phyloP scores from a whole-genome alignment of 768 basidiomycete species.

The Mycena galericulata region DNA sequence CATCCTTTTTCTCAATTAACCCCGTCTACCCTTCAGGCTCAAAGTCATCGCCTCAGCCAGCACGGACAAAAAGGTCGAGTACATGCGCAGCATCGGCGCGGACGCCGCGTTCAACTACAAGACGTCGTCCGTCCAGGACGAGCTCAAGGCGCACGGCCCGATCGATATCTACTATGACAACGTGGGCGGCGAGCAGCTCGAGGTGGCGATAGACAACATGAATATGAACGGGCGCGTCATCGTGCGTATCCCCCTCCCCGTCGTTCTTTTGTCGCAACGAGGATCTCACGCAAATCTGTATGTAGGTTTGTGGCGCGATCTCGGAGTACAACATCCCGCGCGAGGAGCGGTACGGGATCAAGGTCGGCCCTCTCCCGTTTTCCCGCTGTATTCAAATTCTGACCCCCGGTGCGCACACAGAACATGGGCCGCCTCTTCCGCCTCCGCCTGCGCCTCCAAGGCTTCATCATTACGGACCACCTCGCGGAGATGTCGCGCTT shows the following conservation, averaged over 20 bases:
- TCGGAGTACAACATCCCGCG: constrained; percentile 30
- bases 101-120: too few species aligned
- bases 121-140: constrained; percentile 54
- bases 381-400: too few species aligned
- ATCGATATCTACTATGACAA: constrained; percentile 44
- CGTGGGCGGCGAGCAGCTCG: constrained; percentile 58
- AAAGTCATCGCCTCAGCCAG: constrained; percentile 75
- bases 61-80: constrained; percentile 69
- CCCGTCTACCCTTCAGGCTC: too few species aligned
- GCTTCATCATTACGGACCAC: constrained; percentile 48
- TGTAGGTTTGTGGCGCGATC: constrained; percentile 42
- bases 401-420: too few species aligned
- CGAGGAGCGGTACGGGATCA: constrained; percentile 20
- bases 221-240: constrained; percentile 51
- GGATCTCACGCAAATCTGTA: neutral
- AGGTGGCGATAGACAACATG: constrained; percentile 52
- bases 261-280: neutral
- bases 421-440: constrained; percentile 47
- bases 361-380: constrained; percentile 25
- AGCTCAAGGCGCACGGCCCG: constrained; percentile 44
- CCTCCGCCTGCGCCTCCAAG: constrained; percentile 51
- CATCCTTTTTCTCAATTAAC: too few species aligned
- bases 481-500: constrained; percentile 51
- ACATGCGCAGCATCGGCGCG: constrained; percentile 60
- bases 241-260: too few species aligned